Conservation (phyloP, 2,329 filamentous ascomycete genomes). For the Hymenoscyphus linearis region DNA sequence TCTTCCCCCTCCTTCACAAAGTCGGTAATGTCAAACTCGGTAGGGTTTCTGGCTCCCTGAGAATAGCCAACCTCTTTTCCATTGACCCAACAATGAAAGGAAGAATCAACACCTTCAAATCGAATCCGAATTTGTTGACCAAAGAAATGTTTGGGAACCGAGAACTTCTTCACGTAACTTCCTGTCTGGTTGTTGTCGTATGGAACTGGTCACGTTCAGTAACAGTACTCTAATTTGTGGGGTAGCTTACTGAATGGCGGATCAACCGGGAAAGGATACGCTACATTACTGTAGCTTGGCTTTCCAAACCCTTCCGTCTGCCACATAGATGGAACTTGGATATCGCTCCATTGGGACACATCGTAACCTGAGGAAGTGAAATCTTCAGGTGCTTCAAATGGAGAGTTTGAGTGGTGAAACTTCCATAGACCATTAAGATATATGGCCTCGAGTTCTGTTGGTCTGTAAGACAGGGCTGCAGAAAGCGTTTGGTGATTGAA, state of each 20-base stretch:
- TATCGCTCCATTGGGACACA: conserved; percentile 40
- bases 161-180: conserved; percentile 45
- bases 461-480: conserved; percentile 43
- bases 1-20: conserved; percentile 40
- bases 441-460: conserved; percentile 35
- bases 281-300: conserved; percentile 65
- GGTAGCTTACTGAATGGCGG: conserved; percentile 50
- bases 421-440: conserved; percentile 29
- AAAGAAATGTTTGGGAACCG: conserved; percentile 37
- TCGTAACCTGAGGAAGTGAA: conserved; percentile 20
- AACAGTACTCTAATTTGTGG: not conserved
- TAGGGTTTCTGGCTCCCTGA: conserved; percentile 62
- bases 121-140: conserved; percentile 53
- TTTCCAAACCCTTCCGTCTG: conserved; percentile 62
- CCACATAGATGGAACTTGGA: conserved; percentile 54
- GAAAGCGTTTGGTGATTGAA: conserved; percentile 45
- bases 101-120: conserved; percentile 68
- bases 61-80: conserved; percentile 59
- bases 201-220: conserved; percentile 33
- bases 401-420: conserved; percentile 25
- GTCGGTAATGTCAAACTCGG: conserved; percentile 62
- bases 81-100: conserved; percentile 67
- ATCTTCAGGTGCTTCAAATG: conserved; percentile 24
- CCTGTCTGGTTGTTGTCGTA: conserved; percentile 51
- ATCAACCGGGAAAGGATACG: conserved; percentile 60